Evolutionary conservation across 1,139 yeast species (phyloP).

Genomic region (Diutina ranongensis): DNA sequence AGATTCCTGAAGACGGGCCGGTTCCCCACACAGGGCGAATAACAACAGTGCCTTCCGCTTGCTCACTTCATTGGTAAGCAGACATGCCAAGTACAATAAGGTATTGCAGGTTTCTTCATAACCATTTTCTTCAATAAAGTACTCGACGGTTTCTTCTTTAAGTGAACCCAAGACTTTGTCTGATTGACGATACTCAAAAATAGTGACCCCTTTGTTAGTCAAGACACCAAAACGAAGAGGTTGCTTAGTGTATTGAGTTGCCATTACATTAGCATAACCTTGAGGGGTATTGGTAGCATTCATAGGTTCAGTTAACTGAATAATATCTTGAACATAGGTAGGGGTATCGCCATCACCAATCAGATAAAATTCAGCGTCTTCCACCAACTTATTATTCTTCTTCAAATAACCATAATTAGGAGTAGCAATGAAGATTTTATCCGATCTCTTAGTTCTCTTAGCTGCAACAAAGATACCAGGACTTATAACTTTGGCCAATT

Average conservation of each 20-base stretch:
- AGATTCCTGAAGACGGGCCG: conserved; percentile 31
- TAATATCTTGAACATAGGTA: conserved; percentile 55
- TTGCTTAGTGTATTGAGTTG: conserved; percentile 63
- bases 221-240: conserved; percentile 68
- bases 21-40: conserved; percentile 45
- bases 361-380: conserved; percentile 68
- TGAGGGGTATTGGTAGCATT: conserved; percentile 62
- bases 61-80: conserved; percentile 44
- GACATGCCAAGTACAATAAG: conserved; percentile 72
- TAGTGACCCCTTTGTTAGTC: conserved; percentile 67
- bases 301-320: conserved; percentile 58
- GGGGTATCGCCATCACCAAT: conserved; percentile 30
- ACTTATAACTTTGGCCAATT: conserved; percentile 46
- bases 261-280: conserved; percentile 75
- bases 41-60: conserved; percentile 39
- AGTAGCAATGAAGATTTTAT: conserved; percentile 59
- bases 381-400: conserved; percentile 58
- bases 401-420: conserved; percentile 78
- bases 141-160: conserved; percentile 43
- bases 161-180: conserved; percentile 64
- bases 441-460: conserved; percentile 31
- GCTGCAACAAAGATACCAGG: conserved; percentile 70
- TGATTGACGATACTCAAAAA: conserved; percentile 70
- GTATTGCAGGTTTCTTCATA: conserved; percentile 76
- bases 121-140: conserved; percentile 38